Evolutionary conservation across 2,329 filamentous ascomycete genomes (phyloP), one percentile per base, ranked within the genome.

Genomic region (Bipolaris oryzae): DNA sequence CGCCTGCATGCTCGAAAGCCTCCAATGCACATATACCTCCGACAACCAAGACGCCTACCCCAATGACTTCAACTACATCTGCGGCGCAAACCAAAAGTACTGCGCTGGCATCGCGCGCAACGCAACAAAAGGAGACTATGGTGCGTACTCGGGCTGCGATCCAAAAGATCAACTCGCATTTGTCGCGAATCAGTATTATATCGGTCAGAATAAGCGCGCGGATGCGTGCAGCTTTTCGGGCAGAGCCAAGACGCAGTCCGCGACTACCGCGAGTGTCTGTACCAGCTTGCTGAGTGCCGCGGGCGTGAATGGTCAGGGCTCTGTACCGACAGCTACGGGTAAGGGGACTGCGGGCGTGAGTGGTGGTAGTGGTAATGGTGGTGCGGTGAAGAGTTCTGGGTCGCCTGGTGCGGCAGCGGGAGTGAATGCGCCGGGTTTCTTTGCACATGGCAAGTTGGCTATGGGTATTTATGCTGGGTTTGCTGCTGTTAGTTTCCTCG

Each of bases 1-100:
- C 84, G 77, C 82, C 50, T 99, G 95, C 85, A 96, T 96, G 90
- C 84, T 85, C 72, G 80, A 84, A 57, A 85, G 85, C 41, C 80
- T 96, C 50, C 78, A 82, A 50, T 99, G 95, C 80, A 84, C 85
- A 39, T 86, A 91, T 62, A 80, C 84, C 43, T 78, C 82, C 41
- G 65, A 90, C n/a, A 80, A 85, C 65, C 74, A 79, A 35, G 81
- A 86, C 48, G 77, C 84, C 46, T 89, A 87, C 71, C 85, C 83
- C 44, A 78, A 82, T 6, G 83, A 93, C 63, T 98, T 98, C 77
- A 80, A 81, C 74, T 87, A 80, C 75, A 86, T 94, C 75, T 95
- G 91, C 78, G 88, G 84, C 53, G 69, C 77, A 21, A 68, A 75
- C 62, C 72, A 80, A 56, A 71, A 74, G 9, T 81, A 83, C 61